These are phyloP conservation scores for Torulaspora delbrueckii DNA, from an alignment of 805 yeast genomes.

Conservation along the genomic window DNA sequence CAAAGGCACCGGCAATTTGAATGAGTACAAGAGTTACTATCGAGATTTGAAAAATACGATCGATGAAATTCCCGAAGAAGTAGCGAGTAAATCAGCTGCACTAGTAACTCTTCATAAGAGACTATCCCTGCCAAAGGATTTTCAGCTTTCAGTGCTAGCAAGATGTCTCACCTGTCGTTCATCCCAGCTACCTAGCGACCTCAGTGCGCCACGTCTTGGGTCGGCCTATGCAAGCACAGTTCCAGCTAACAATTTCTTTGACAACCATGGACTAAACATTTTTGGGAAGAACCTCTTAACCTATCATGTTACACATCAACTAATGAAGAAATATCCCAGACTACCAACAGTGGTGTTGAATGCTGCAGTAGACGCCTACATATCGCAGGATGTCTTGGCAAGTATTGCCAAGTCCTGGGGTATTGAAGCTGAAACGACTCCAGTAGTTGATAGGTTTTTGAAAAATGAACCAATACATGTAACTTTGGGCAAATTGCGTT, in stretches of 20 bases:
- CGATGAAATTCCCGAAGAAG: slow-evolving; percentile 40
- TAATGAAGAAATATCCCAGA: slow-evolving; percentile 79
- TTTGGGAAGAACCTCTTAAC: slow-evolving; percentile 76
- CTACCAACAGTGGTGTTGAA: slow-evolving; percentile 75
- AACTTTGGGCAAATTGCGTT: slow-evolving; percentile 67
- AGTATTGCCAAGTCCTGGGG: slow-evolving; percentile 82
- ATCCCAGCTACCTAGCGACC: slow-evolving; percentile 26
- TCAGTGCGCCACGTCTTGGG: slow-evolving; percentile 15
- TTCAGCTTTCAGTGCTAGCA: slow-evolving; percentile 64
- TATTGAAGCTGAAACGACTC: slow-evolving; percentile 65
- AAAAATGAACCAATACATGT: slow-evolving; percentile 63
- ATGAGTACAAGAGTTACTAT: slow-evolving; percentile 26
- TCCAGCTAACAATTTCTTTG: slow-evolving; percentile 45
- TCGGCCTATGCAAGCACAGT: slow-evolving; percentile 29
- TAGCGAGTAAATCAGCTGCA: slow-evolving; percentile 60
- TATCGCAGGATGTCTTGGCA: slow-evolving; percentile 61
- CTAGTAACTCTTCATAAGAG: slow-evolving; percentile 76
- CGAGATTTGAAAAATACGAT: slow-evolving; percentile 18
- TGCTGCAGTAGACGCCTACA: slow-evolving; percentile 69
- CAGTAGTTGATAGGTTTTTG: slow-evolving; percentile 61
- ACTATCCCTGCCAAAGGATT: slow-evolving; percentile 54
- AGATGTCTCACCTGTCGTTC: slow-evolving; percentile 67
- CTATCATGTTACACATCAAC: slow-evolving; percentile 68
- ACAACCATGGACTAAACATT: slow-evolving; percentile 73
- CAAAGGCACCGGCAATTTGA: slow-evolving; percentile 16